Conservation (phyloP, 2,329 filamentous ascomycete species). For the Pseudomassariella vexata region DNA sequence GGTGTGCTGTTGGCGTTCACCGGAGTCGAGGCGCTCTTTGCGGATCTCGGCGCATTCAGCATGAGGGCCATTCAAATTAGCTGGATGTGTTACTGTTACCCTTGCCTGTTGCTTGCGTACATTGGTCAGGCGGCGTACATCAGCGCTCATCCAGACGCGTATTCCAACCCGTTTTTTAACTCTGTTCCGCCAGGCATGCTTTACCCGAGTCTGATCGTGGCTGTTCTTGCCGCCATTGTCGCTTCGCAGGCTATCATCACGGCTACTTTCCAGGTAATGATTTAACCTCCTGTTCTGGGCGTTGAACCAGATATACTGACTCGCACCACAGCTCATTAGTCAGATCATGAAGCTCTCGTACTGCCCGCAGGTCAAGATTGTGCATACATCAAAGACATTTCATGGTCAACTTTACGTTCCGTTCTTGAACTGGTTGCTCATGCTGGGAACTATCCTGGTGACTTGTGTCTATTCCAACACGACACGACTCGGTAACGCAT, state of each 20-base stretch:
- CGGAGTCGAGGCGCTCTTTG: constrained; percentile 73
- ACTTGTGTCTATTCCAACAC: constrained; percentile 63
- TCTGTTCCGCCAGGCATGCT: constrained; percentile 61
- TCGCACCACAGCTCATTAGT: constrained; percentile 17
- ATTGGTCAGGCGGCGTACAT: constrained; percentile 73
- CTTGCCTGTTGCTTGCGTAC: constrained; percentile 61
- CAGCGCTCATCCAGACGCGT: constrained; percentile 48
- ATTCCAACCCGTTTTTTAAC: constrained; percentile 70
- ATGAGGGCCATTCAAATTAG: constrained; percentile 64
- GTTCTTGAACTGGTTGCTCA: constrained; percentile 69
- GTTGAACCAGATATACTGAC: not conserved
- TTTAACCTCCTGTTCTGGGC: not conserved
- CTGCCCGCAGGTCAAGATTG: constrained; percentile 69
- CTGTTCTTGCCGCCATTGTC: constrained; percentile 66
- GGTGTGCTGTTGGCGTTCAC: constrained; percentile 71
- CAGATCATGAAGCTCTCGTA: constrained; percentile 62
- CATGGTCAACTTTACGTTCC: constrained; percentile 75
- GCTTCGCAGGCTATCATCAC: constrained; percentile 78
- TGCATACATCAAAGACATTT: constrained; percentile 64
- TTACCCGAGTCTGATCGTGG: constrained; percentile 62
- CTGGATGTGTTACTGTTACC: constrained; percentile 64
- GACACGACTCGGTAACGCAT: constrained; percentile 65
- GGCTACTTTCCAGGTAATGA: constrained; percentile 62
- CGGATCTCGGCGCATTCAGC: constrained; percentile 71
- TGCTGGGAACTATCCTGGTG: constrained; percentile 70